Evolutionary conservation across 352 stramenopile species (phyloP).

Genomic region (Pythium sp.): DNA sequence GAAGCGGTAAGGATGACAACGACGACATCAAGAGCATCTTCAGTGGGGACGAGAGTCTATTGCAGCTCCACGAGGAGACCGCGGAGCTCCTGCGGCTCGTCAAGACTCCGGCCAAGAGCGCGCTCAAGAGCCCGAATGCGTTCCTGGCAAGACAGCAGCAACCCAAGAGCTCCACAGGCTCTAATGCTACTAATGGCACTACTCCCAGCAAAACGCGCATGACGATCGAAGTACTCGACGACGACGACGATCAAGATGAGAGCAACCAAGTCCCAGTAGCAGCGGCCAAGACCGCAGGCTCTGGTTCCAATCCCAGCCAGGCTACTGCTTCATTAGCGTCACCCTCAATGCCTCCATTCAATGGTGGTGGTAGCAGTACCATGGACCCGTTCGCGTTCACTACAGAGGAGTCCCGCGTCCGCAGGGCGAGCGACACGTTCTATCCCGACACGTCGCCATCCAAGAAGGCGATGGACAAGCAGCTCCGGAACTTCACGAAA

Average conservation of each 20-base stretch:
- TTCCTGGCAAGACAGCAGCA: slow-evolving; percentile 11
- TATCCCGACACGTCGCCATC: slow-evolving; percentile 47
- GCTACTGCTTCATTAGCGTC: neutral
- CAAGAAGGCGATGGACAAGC: slow-evolving; percentile 47
- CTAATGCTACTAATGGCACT: neutral
- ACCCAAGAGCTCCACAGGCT: neutral
- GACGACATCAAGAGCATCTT: slow-evolving; percentile 23
- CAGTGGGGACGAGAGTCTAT: slow-evolving; percentile 40
- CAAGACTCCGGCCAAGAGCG: slow-evolving; percentile 35
- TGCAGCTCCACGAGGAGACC: slow-evolving; percentile 65
- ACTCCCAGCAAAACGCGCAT: slow-evolving; percentile 34
- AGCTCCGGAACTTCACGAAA: slow-evolving; percentile 29
- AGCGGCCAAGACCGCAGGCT: neutral
- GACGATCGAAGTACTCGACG: slow-evolving; percentile 72
- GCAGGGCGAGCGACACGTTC: slow-evolving; percentile 55
- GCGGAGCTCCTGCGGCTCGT: slow-evolving; percentile 51
- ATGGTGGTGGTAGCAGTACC: neutral
- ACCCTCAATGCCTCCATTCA: neutral
- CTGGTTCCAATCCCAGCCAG: slow-evolving; percentile 5
- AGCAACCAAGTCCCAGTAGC: neutral
- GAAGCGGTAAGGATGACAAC: neutral
- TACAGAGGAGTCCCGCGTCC: slow-evolving; percentile 54
- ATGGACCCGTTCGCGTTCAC: slow-evolving; percentile 46
- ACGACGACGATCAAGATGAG: slow-evolving; percentile 33
- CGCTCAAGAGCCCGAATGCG: slow-evolving; percentile 24